These are phyloP conservation scores for Xerocomellus intermedius DNA, from an alignment of 768 basidiomycete genomes.

Conservation along the genomic window DNA sequence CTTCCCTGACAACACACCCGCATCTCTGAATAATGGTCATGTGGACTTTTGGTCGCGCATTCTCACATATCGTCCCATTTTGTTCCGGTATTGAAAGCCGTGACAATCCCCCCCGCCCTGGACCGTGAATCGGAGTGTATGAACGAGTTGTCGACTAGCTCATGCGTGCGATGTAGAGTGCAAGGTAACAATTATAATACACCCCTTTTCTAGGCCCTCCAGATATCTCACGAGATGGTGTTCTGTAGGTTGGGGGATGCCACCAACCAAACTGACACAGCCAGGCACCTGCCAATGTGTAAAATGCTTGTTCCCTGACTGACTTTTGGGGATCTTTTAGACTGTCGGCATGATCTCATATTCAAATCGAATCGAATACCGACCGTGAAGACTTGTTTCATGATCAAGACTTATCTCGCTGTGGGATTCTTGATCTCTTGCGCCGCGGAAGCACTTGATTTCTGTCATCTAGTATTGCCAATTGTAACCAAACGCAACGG, in stretches of 20 bases:
- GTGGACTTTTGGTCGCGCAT: no score
- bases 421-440: not conserved
- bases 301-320: not conserved
- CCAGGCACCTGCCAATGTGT: no score
- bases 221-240: not conserved
- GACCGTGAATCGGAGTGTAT: not conserved
- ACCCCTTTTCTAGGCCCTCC: not conserved
- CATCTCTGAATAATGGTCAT: no score
- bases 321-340: not conserved
- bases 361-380: not conserved
- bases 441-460: not conserved
- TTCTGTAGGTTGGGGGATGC: no score
- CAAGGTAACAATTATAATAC: not conserved
- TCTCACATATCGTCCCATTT: not conserved
- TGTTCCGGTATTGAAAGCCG: not conserved
- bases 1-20: no score
- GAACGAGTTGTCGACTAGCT: not conserved
- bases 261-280: not conserved
- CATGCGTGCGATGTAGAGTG: not conserved
- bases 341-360: not conserved
- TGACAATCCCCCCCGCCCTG: not conserved
- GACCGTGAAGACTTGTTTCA: not conserved
- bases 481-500: no score
- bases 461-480: not conserved
- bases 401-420: not conserved